phyloP scores from a whole-genome alignment of 176 grass and related monocot genomes.

The Rhynchospora breviuscula region DNA sequence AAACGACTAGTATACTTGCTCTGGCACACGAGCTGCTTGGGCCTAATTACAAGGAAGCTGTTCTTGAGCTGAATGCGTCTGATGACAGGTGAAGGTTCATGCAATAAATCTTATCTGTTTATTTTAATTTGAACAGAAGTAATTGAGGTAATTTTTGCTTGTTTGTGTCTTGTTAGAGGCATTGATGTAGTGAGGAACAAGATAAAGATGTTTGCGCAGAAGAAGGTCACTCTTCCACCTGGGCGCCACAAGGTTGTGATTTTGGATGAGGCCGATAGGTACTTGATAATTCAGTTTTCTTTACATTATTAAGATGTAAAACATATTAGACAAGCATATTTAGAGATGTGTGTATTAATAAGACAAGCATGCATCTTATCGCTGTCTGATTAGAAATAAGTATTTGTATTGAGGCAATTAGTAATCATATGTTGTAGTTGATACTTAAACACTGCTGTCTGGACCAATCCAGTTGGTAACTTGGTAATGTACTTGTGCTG shows the following conservation, averaged over 20 bases:
- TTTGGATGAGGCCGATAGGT: conserved; percentile 97
- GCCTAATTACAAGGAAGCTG: conserved; percentile 77
- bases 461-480: neutral
- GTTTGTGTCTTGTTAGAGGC: conserved; percentile 41
- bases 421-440: neutral
- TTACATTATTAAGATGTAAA: neutral
- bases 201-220: conserved; percentile 99
- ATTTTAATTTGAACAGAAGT: neutral
- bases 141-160: neutral
- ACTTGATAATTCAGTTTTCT: conserved; percentile 12
- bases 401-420: neutral
- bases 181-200: conserved; percentile 96
- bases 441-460: neutral
- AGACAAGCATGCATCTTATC: neutral
- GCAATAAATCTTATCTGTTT: neutral
- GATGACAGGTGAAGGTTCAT: conserved; percentile 61
- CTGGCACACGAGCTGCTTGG: conserved; percentile 86
- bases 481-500: neutral
- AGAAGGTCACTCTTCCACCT: conserved; percentile 84
- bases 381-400: neutral
- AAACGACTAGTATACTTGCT: conserved; percentile 94
- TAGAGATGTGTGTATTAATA: neutral
- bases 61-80: conserved; percentile 93
- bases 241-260: conserved; percentile 85
- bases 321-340: neutral